Evolutionary conservation across 192 early-diverging fungal genomes (phyloP).

Genomic region (Bifiguratus adelaidae): DNA sequence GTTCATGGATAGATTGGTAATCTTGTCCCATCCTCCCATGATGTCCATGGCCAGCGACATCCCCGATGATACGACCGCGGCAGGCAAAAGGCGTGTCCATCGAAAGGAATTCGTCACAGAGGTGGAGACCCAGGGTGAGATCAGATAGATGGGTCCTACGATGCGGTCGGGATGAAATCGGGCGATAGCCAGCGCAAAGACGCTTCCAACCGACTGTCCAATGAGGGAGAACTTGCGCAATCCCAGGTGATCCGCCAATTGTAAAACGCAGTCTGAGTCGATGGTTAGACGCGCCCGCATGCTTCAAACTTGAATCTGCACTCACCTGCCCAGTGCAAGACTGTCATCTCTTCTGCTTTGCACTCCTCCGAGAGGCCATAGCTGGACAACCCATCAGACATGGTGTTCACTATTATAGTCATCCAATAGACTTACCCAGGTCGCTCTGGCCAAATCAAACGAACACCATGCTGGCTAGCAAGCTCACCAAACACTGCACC

Average conservation of each 20-base stretch:
- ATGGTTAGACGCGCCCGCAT: not conserved
- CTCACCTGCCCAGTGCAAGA: conserved; percentile 23
- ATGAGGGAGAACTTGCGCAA: conserved; percentile 14
- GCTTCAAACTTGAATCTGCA: not conserved
- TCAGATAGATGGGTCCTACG: conserved; percentile 14
- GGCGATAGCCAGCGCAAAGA: conserved; percentile 23
- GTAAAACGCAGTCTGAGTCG: conserved; percentile 14
- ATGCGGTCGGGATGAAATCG: conserved; percentile 10
- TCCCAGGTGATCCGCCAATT: conserved; percentile 15
- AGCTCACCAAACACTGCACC: conserved; percentile 29
- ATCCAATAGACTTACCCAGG: conserved; percentile 12
- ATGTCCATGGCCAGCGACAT: conserved; percentile 21
- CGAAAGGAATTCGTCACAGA: conserved; percentile 21
- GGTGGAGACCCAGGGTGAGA: conserved; percentile 27
- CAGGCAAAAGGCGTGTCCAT: conserved; percentile 21
- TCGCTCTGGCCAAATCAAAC: conserved; percentile 27
- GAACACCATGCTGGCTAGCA: conserved; percentile 9
- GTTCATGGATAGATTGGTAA: not conserved
- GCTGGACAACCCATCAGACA: not conserved
- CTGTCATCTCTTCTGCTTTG: conserved; percentile 12
- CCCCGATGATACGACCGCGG: conserved; percentile 8
- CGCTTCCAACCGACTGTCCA: conserved; percentile 25
- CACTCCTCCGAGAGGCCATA: conserved; percentile 25
- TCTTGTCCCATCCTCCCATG: conserved; percentile 19
- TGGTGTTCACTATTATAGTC: not conserved